phyloP scores from a whole-genome alignment of 495 filamentous ascomycete species.

The Neurospora sublineolata region DNA sequence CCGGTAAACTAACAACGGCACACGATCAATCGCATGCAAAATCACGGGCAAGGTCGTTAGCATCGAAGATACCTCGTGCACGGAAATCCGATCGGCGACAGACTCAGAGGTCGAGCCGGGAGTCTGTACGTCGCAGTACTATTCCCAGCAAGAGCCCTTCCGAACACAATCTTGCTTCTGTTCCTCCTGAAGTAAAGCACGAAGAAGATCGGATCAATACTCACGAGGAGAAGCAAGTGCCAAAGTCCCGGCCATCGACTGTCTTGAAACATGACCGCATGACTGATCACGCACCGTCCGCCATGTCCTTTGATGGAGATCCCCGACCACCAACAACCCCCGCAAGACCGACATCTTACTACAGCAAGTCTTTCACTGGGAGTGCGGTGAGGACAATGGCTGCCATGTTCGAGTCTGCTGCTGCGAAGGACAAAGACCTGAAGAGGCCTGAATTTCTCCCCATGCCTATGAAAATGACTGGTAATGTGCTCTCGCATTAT shows the following conservation, averaged over 20 bases:
- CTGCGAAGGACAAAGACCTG: constrained; percentile 7
- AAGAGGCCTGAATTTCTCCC: background rate
- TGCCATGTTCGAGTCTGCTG: constrained; percentile 29
- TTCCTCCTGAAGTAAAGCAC: background rate
- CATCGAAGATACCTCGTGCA: background rate
- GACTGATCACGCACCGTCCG: background rate
- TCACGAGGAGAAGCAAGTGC: background rate
- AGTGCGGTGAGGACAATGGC: constrained; percentile 35
- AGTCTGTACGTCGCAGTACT: background rate
- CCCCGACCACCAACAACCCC: background rate
- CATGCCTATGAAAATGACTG: constrained; percentile 7
- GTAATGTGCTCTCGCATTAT: constrained; percentile 18
- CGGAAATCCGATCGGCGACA: background rate
- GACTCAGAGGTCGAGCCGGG: background rate
- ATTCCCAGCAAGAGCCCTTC: background rate
- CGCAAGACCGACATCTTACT: background rate
- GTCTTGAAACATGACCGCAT: background rate
- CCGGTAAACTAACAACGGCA: background rate
- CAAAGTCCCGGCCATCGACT: background rate
- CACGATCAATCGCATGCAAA: background rate
- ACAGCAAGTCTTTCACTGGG: background rate
- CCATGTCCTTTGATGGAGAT: background rate
- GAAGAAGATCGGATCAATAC: background rate
- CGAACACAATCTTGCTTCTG: background rate
- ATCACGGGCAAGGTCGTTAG: background rate